These are phyloP conservation scores for Incumbomyces lentus DNA, from an alignment of 2,329 filamentous ascomycete species.

Conservation along the genomic window DNA sequence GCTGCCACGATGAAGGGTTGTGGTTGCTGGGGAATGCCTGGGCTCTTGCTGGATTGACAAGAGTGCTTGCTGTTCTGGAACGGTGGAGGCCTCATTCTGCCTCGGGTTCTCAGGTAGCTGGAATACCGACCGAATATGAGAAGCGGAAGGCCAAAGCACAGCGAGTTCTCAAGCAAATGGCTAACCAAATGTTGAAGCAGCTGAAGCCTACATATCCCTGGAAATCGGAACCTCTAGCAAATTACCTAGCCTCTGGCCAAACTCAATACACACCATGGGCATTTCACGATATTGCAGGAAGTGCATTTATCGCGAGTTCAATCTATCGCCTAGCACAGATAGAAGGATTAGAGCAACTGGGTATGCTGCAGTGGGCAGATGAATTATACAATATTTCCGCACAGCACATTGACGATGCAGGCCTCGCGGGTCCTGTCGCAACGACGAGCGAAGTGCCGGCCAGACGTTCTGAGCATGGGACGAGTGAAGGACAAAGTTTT, in stretches of 20 bases:
- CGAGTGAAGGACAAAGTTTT: conserved; percentile 17
- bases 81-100: conserved; percentile 7
- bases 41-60: conserved; percentile 38
- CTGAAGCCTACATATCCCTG: background rate
- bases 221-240: conserved; percentile 28
- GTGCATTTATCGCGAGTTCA: conserved; percentile 35
- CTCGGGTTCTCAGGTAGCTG: conserved; percentile 21
- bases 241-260: conserved; percentile 34
- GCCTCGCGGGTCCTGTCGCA: conserved; percentile 10
- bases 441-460: conserved; percentile 12
- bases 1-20: conserved; percentile 25
- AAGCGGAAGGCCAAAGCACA: conserved; percentile 16
- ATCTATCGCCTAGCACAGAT: conserved; percentile 38
- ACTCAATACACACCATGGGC: background rate
- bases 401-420: conserved; percentile 23
- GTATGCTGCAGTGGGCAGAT: conserved; percentile 35
- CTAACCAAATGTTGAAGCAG: background rate
- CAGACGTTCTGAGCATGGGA: conserved; percentile 4
- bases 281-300: conserved; percentile 41
- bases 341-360: conserved; percentile 23
- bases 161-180: conserved; percentile 27
- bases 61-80: conserved; percentile 34
- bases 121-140: conserved; percentile 10
- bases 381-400: conserved; percentile 30
- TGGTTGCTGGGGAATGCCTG: conserved; percentile 33